phyloP scores from a whole-genome alignment of 2,329 filamentous ascomycete species.

The Colletotrichum truncatum region DNA sequence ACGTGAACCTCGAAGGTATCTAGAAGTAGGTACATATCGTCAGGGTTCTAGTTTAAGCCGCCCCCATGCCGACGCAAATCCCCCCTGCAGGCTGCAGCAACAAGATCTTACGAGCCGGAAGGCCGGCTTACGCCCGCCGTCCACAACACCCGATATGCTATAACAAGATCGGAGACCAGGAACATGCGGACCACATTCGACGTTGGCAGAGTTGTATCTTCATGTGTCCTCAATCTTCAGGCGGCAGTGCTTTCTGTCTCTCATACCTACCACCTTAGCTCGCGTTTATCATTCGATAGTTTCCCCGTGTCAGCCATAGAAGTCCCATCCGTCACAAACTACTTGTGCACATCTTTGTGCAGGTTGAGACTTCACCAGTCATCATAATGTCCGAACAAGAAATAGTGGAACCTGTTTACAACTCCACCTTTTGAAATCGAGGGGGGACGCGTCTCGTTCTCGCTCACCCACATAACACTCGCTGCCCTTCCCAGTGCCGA shows the following conservation, averaged over 20 bases:
- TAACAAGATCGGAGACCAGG: slow-evolving; percentile 7
- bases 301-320: neutral
- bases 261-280: neutral
- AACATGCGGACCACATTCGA: slow-evolving; percentile 5
- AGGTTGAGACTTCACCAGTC: slow-evolving; percentile 1
- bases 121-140: slow-evolving; percentile 10
- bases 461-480: neutral
- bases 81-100: slow-evolving; percentile 19
- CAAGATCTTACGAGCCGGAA: slow-evolving; percentile 9
- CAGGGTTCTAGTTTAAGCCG: too few species aligned
- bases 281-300: slow-evolving; percentile 11
- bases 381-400: neutral
- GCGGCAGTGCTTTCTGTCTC: neutral
- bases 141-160: neutral
- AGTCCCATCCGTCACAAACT: neutral
- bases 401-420: neutral
- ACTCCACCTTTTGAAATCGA: neutral
- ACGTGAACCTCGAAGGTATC: too few species aligned
- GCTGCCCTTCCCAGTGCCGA: neutral
- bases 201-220: neutral
- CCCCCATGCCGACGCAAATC: neutral
- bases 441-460: neutral
- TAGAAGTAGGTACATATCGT: too few species aligned
- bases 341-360: neutral
- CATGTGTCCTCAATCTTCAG: too few species aligned